Conservation (phyloP, 305 asterid genomes). For the Plantago coronopus region DNA sequence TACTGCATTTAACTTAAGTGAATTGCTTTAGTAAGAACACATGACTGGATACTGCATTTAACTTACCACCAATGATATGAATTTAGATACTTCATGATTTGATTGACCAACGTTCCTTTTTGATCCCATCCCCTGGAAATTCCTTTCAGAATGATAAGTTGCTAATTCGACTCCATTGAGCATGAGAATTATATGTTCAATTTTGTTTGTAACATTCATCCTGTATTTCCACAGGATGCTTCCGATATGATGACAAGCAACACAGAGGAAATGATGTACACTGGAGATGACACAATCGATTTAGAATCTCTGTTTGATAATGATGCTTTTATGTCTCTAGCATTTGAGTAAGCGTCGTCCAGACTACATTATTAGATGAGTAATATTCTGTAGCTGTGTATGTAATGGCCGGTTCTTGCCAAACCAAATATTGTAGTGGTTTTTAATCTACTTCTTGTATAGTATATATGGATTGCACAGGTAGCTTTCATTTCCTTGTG, state of each 20-base stretch:
- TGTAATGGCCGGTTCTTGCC: not conserved
- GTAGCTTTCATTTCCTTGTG: too few species aligned
- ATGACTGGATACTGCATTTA: not conserved
- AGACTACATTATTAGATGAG: not conserved
- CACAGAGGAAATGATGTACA: slow-evolving; percentile 35
- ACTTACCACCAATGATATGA: not conserved
- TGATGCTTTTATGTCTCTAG: slow-evolving; percentile 75
- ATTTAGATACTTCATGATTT: not conserved
- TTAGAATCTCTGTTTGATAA: slow-evolving; percentile 59
- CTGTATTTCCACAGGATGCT: slow-evolving; percentile 38
- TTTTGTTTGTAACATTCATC: not conserved
- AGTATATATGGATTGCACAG: slow-evolving; percentile 4
- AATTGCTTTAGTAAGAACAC: not conserved
- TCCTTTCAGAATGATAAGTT: not conserved
- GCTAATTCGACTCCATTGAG: not conserved
- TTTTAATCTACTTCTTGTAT: not conserved
- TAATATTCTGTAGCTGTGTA: not conserved
- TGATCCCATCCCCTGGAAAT: not conserved
- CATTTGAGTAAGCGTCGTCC: slow-evolving; percentile 48
- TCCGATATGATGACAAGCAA: slow-evolving; percentile 31
- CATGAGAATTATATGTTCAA: not conserved
- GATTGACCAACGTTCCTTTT: not conserved
- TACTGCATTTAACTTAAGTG: too few species aligned
- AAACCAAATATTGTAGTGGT: not conserved
- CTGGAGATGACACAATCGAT: slow-evolving; percentile 60